Evolutionary conservation across 192 early-diverging fungal species (phyloP).

Genomic region (Cetraspora pellucida): DNA sequence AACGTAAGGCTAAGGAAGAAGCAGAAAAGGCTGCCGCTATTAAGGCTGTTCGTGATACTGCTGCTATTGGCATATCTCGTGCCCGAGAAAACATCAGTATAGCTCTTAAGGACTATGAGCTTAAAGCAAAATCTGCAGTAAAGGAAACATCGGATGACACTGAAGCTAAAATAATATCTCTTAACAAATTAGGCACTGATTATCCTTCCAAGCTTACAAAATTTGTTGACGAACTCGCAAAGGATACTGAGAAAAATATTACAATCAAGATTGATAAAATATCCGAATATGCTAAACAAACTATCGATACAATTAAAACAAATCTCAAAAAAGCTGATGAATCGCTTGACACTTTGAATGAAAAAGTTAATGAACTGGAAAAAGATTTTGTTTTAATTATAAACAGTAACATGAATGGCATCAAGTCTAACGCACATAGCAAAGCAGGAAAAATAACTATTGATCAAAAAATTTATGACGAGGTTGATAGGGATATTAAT

Average conservation of each 20-base stretch:
- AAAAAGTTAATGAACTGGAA: conserved; percentile 1
- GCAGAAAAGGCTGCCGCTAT: background rate
- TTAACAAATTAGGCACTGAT: background rate
- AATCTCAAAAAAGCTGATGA: background rate
- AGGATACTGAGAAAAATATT: background rate
- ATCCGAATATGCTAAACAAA: background rate
- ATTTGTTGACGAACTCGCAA: background rate
- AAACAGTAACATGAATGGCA: background rate
- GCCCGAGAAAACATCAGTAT: background rate
- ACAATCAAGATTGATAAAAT: background rate
- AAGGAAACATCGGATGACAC: background rate
- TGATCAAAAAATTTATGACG: background rate
- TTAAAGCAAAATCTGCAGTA: background rate
- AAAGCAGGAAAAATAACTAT: background rate
- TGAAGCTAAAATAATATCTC: background rate
- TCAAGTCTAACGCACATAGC: background rate
- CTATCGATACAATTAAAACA: background rate
- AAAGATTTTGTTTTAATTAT: background rate
- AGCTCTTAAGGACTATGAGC: background rate
- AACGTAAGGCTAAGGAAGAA: conserved; percentile 5
- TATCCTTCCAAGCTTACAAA: background rate
- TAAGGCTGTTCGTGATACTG: background rate
- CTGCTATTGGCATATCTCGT: too few relatives aligned
- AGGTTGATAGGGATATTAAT: background rate
- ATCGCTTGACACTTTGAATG: background rate